Conservation (phyloP, 306 rosid species). For the Vicia sativa region DNA sequence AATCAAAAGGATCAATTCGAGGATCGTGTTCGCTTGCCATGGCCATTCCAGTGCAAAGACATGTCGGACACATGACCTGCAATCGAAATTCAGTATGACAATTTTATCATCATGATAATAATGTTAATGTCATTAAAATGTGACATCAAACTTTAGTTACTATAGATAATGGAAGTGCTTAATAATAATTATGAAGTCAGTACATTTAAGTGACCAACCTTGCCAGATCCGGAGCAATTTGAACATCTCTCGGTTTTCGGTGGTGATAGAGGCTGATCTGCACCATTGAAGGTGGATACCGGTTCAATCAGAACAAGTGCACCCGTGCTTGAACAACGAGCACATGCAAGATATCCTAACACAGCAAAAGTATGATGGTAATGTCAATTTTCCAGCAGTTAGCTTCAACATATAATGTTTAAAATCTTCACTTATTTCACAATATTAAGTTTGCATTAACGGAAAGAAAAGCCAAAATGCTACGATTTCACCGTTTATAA, state of each 20-base stretch:
- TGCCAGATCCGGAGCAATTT: constrained; percentile 96
- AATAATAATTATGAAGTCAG: neutral
- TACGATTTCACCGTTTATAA: constrained; percentile 10
- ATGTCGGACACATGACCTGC: constrained; percentile 99
- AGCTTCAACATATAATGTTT: constrained; percentile 13
- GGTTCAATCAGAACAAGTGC: constrained; percentile 75
- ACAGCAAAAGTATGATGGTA: neutral
- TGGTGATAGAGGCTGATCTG: constrained; percentile 61
- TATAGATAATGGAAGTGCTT: no score
- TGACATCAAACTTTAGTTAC: no score
- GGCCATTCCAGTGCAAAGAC: constrained; percentile 98
- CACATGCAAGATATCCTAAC: constrained; percentile 91
- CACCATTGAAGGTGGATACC: constrained; percentile 56
- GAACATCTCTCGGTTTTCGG: constrained; percentile 89
- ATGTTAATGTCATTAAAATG: no score
- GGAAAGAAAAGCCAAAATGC: constrained; percentile 15
- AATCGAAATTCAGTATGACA: constrained; percentile 20
- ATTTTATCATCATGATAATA: neutral
- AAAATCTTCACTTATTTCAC: constrained; percentile 10
- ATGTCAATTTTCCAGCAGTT: constrained; percentile 29
- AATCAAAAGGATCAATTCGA: constrained; percentile 92
- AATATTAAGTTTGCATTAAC: neutral
- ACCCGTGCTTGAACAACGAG: constrained; percentile 90
- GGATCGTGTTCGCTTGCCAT: constrained; percentile 99
- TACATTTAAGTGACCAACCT: constrained; percentile 56